phyloP scores from a whole-genome alignment of 1,284 basidiomycete genomes.

The Pterulicium gracile region DNA sequence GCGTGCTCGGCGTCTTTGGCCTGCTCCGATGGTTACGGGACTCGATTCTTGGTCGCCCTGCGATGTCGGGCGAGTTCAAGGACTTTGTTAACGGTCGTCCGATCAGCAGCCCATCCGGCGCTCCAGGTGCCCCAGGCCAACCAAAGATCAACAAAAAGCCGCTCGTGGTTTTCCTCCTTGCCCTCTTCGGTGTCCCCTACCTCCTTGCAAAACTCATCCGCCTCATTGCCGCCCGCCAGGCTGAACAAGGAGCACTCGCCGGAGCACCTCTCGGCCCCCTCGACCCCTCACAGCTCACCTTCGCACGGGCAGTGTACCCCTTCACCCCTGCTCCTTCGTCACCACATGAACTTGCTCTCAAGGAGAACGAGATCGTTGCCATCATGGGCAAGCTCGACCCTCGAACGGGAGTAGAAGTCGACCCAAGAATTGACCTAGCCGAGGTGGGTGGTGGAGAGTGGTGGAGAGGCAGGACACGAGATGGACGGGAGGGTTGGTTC shows the following conservation, averaged over 20 bases:
- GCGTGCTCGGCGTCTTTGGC: constrained; percentile 88
- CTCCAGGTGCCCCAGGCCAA: constrained; percentile 22
- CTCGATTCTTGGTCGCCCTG: constrained; percentile 41
- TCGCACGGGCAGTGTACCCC: constrained; percentile 79
- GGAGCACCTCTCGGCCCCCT: constrained; percentile 40
- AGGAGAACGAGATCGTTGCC: constrained; percentile 91
- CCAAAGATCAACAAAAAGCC: constrained; percentile 80
- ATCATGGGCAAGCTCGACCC: constrained; percentile 80
- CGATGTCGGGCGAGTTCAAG: constrained; percentile 50
- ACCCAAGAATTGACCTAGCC: constrained; percentile 42
- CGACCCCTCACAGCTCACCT: constrained; percentile 70
- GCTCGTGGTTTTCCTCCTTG: constrained; percentile 88
- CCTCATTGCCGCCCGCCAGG: constrained; percentile 55
- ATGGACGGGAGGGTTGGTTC: constrained; percentile 96
- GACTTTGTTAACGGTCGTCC: constrained; percentile 60
- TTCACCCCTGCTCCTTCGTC: constrained; percentile 68
- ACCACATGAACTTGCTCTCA: constrained; percentile 59
- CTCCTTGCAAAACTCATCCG: constrained; percentile 88
- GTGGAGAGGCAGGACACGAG: constrained; percentile 94
- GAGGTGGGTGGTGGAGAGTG: constrained; percentile 71
- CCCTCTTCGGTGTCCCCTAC: constrained; percentile 91
- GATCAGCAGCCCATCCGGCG: constrained; percentile 38
- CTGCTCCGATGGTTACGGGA: constrained; percentile 77
- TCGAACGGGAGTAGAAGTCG: constrained; percentile 54
- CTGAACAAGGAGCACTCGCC: constrained; percentile 20